Evolutionary conservation across 768 basidiomycete genomes (phyloP), one percentile per base, ranked within the genome.

Genomic region (Tulasnella sp.): DNA sequence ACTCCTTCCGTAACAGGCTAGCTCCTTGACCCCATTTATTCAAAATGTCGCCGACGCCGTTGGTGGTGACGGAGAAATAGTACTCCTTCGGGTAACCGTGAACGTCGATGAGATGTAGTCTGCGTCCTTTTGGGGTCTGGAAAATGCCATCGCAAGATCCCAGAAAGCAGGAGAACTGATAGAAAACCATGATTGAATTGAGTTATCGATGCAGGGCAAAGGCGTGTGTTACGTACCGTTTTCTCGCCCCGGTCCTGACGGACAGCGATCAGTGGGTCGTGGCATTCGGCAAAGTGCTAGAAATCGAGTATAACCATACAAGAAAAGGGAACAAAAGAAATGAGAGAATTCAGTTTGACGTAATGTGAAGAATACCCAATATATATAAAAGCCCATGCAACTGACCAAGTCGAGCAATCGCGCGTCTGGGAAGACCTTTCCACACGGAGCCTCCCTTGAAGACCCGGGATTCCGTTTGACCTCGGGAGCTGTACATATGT

Each of bases 11-110:
- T 55, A 91, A 75, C 73, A 92, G 75, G 65, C 86, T 89, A 3
- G 80, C 89, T 4, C 88, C 89, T 61, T 87, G 86, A 9, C 89
- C 89, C 86, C 88, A 91, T 66, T 75, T 80, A 68, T 81, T 80
- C 58, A 91, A 70, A 17, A 92, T 72, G 3, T 85, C 87, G 11
- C 88, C 89, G 11, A 92, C 81, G 21, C 92, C 92, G 68, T 88
- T 91, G 72, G 93, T 93, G 15, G 88, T 92, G 19, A 95, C 85
- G 19, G 86, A 81, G 69, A 94, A 95, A 72, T 90, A 94, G 70
- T 85, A 95, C 67, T 92, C 81, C 68, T 88, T 88, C 3, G 91
- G 90, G 68, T 85, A 95, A 52, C 77, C 80, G 66, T 95, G 92
- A 13, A 76, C 80, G 65, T 84, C 77, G 48, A 94, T 88, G 54